Evolutionary conservation across 176 grass and related monocot species (phyloP).

Genomic region (Chloris gayana): DNA sequence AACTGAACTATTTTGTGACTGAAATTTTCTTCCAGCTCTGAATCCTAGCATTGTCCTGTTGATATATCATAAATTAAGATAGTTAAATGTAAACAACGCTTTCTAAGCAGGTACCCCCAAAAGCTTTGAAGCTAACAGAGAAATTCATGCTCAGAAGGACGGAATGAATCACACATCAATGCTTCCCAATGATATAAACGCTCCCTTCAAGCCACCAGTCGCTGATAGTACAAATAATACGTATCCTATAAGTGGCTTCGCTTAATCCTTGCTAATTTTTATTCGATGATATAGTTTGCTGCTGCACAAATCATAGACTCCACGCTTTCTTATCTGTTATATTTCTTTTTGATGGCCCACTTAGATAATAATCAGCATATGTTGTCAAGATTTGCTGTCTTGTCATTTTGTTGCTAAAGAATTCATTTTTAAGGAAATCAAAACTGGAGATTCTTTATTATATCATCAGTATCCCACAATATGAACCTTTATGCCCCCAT

Average conservation of each 20-base stretch:
- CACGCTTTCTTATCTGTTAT: constrained; percentile 7
- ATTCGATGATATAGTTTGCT: constrained; percentile 38
- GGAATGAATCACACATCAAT: constrained; percentile 51
- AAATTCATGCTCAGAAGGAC: constrained; percentile 45
- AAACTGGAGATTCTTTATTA: constrained; percentile 17
- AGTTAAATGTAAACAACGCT: constrained; percentile 39
- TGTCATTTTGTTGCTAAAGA: neutral
- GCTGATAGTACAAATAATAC: constrained; percentile 47
- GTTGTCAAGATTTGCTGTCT: neutral
- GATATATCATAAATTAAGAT: constrained; percentile 15
- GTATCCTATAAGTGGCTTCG: constrained; percentile 65
- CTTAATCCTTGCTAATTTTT: constrained; percentile 36
- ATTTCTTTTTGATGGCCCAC: constrained; percentile 12
- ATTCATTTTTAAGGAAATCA: constrained; percentile 21
- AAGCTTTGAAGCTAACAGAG: constrained; percentile 63
- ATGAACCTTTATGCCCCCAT: neutral
- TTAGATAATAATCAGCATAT: constrained; percentile 29
- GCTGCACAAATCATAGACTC: constrained; percentile 4
- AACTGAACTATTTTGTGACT: constrained; percentile 34
- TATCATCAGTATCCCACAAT: constrained; percentile 8
- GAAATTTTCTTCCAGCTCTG: constrained; percentile 22
- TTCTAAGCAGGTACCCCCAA: constrained; percentile 69
- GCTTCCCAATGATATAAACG: constrained; percentile 52
- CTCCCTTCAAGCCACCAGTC: constrained; percentile 35
- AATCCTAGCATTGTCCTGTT: constrained; percentile 34